phyloP scores from a whole-genome alignment of 2,329 filamentous ascomycete genomes.

The Sarocladium oryzae region DNA sequence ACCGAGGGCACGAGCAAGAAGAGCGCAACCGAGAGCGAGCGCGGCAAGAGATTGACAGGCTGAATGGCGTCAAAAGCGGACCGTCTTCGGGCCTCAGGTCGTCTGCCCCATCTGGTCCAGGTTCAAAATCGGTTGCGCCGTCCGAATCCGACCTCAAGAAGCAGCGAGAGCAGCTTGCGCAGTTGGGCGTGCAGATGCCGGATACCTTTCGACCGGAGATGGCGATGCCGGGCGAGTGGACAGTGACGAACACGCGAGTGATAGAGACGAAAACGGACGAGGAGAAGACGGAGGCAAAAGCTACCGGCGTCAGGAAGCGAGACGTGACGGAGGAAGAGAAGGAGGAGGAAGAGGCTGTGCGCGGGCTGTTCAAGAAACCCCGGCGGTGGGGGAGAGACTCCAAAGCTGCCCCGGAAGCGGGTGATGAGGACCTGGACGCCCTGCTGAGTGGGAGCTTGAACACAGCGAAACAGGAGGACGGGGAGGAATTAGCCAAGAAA shows the following conservation, averaged over 20 bases:
- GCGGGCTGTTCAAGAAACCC: conserved; percentile 54
- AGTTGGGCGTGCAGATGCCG: conserved; percentile 79
- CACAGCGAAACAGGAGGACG: conserved; percentile 15
- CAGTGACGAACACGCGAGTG: conserved; percentile 59
- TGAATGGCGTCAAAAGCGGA: conserved; percentile 68
- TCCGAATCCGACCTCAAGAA: conserved; percentile 63
- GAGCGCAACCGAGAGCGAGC: conserved; percentile 77
- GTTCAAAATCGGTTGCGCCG: conserved; percentile 11
- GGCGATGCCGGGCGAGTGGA: conserved; percentile 87
- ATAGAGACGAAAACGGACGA: conserved; percentile 38
- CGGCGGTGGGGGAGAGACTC: conserved; percentile 48
- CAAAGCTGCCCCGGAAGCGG: conserved; percentile 39
- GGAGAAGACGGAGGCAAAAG: conserved; percentile 39
- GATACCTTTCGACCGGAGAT: conserved; percentile 71
- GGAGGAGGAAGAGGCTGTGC: conserved; percentile 53
- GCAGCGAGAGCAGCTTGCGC: conserved; percentile 82
- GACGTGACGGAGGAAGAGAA: conserved; percentile 53
- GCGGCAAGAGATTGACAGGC: conserved; percentile 74
- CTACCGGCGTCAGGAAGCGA: conserved; percentile 56
- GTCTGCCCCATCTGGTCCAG: conserved; percentile 5
- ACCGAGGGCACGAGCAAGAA: conserved; percentile 75
- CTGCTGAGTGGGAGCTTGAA: conserved; percentile 38
- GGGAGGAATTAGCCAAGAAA: conserved; percentile 21
- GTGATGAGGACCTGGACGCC: conserved; percentile 55
- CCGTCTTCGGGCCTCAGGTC: conserved; percentile 18